Evolutionary conservation across 2,329 filamentous ascomycete species (phyloP), one percentile per base, ranked within the genome.

Genomic region (Colletotrichum australisinense): DNA sequence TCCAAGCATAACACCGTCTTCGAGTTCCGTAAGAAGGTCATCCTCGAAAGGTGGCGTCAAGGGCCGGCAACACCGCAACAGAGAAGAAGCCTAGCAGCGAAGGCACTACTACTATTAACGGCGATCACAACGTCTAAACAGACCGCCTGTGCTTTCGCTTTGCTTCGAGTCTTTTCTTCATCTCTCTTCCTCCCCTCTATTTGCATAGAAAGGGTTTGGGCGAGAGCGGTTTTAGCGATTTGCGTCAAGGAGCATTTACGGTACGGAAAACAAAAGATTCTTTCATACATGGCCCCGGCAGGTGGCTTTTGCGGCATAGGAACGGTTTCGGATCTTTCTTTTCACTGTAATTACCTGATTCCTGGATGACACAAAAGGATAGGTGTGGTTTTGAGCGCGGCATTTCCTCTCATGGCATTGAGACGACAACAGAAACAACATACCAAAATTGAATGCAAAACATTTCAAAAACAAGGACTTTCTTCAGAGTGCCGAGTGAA

Each of bases 1-100:
- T 85, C 67, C 76, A 86, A 82, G 80, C 83, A 84, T 26, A 76
- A 60, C 58, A 69, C 67, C 26, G 66, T 75, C 12, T 76, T 76
- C 4, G 72, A 76, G 63, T 73, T 74, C 52, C 65, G 74, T 52
- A 76, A 76, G 73, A 73, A 67, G 66, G 62, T 72, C 22, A 59
- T 74, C 3, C 72, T 74, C 58, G 72, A 74, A 74, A 68, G 63
- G 68, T 59, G 19, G 63, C 57, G n/a, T 66, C 60, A 3, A 69
- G 63, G 38, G 32, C 66, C 4, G 71, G 49, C 26, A 35, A 64
- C 35, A 28, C 63, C 0, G 62, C 52, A 3, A 42, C 38, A 42
- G 68, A 63, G 14, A 72, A 74, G 63, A 74, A 63, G 57, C 28
- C 72, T 19, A 73, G 71, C 58, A 73, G 71, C 67, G 71, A 73